A percentile compares a stretch with the other conserved stretches of the same genome.
Evolutionary conservation across 1,139 yeast species (phyloP).

Genomic region (Diutina neorugosa): DNA sequence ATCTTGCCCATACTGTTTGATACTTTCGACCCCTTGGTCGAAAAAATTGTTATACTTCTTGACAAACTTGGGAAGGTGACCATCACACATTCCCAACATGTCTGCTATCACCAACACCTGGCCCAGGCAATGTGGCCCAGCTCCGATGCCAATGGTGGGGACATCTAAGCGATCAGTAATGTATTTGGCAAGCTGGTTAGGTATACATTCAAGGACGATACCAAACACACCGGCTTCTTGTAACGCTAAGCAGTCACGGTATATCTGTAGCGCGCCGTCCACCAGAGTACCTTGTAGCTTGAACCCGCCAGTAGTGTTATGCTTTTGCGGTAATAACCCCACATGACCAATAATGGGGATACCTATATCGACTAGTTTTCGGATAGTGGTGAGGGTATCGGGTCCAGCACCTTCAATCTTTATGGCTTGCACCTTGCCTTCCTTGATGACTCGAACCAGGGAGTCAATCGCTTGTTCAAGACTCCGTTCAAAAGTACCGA

Average conservation of each 20-base stretch:
- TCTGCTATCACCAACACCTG: slow-evolving; percentile 88
- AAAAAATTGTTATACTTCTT: slow-evolving; percentile 51
- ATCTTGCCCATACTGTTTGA: slow-evolving; percentile 44
- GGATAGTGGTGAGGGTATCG: slow-evolving; percentile 34
- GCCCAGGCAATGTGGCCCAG: slow-evolving; percentile 75
- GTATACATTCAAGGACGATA: slow-evolving; percentile 76
- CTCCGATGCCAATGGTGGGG: slow-evolving; percentile 95
- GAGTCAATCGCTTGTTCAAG: slow-evolving; percentile 52
- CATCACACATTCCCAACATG: slow-evolving; percentile 58
- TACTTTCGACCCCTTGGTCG: slow-evolving; percentile 37
- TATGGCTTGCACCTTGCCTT: slow-evolving; percentile 61
- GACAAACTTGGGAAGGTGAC: slow-evolving; percentile 56
- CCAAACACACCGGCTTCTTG: slow-evolving; percentile 73
- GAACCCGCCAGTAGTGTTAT: slow-evolving; percentile 73
- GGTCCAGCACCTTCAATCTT: slow-evolving; percentile 74
- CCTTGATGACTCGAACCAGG: slow-evolving; percentile 48
- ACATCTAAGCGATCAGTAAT: slow-evolving; percentile 48
- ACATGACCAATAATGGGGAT: slow-evolving; percentile 89
- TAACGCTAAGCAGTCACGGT: slow-evolving; percentile 55
- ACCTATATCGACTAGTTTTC: slow-evolving; percentile 48
- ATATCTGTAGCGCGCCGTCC: slow-evolving; percentile 43
- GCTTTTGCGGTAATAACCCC: slow-evolving; percentile 86
- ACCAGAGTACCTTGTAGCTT: slow-evolving; percentile 67
- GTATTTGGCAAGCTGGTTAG: slow-evolving; percentile 54
- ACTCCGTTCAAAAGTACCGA: slow-evolving; percentile 69